phyloP scores from a whole-genome alignment of 2,329 filamentous ascomycete genomes.

The Colletotrichum liaoningense region DNA sequence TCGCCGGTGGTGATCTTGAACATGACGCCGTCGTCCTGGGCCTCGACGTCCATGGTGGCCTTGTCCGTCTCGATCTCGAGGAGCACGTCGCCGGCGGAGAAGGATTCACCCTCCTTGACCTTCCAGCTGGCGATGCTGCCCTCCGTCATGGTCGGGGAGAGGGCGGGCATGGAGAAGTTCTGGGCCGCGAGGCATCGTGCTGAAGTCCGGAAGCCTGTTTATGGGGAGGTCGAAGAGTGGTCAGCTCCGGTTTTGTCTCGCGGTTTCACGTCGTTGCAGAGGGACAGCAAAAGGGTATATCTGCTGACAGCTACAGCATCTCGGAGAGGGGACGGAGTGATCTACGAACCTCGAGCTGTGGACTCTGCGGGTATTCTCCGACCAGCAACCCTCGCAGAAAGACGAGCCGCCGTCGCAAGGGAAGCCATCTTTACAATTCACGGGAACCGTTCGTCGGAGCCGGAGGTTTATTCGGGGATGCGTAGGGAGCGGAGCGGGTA shows the following conservation, averaged over 20 bases:
- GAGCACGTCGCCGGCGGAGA: slow-evolving; percentile 85
- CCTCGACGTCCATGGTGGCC: slow-evolving; percentile 94
- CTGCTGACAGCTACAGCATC: background rate
- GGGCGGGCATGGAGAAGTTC: slow-evolving; percentile 91
- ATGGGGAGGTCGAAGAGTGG: background rate
- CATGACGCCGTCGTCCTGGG: slow-evolving; percentile 87
- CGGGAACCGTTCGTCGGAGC: background rate
- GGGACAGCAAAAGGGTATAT: background rate
- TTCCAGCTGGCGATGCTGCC: slow-evolving; percentile 89
- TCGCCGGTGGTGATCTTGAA: slow-evolving; percentile 83
- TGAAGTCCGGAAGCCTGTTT: slow-evolving; percentile 72
- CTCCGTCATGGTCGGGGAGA: slow-evolving; percentile 94
- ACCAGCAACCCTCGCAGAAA: slow-evolving; percentile 69
- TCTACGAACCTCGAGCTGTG: slow-evolving; percentile 66
- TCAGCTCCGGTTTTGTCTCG: slow-evolving; percentile 12
- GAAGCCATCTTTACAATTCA: slow-evolving; percentile 70
- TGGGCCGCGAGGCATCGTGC: slow-evolving; percentile 76
- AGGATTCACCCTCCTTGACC: slow-evolving; percentile 87
- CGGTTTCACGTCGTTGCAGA: background rate
- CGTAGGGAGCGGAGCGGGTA: background rate
- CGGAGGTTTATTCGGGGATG: background rate
- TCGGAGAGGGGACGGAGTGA: slow-evolving; percentile 16
- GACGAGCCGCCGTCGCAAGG: slow-evolving; percentile 71
- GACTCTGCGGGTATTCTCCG: slow-evolving; percentile 65
- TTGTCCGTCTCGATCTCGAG: slow-evolving; percentile 96